Conservation (phyloP, 1,284 basidiomycete genomes). For the Sphagnurus paluster region DNA sequence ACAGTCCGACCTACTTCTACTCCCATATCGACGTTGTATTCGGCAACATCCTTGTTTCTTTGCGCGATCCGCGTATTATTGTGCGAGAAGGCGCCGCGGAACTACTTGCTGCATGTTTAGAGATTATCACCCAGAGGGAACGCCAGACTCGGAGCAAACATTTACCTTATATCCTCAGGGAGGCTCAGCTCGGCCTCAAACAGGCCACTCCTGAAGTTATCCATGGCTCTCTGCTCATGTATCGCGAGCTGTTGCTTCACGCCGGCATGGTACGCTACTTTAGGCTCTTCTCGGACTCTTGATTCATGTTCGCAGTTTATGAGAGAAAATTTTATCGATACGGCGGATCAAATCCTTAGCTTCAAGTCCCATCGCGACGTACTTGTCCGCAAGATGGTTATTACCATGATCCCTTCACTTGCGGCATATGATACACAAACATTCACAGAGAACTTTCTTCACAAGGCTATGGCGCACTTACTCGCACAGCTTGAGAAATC, state of each 20-base stretch:
- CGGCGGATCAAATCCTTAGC: constrained; percentile 88
- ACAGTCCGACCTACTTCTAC: constrained; percentile 85
- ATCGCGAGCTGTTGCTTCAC: constrained; percentile 89
- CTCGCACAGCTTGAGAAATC: constrained; percentile 88
- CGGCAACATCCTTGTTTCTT: constrained; percentile 87
- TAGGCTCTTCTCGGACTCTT: neutral
- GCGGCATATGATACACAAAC: constrained; percentile 93
- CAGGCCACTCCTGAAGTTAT: constrained; percentile 83
- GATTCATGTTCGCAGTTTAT: constrained; percentile 67
- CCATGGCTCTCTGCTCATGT: constrained; percentile 91
- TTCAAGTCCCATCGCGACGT: constrained; percentile 88
- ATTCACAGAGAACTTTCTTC: constrained; percentile 87
- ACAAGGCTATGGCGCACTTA: constrained; percentile 91
- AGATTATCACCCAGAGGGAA: constrained; percentile 78
- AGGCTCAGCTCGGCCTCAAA: constrained; percentile 87
- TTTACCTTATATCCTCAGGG: constrained; percentile 80
- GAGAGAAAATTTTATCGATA: constrained; percentile 87
- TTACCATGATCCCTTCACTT: constrained; percentile 90
- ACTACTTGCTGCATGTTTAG: constrained; percentile 85
- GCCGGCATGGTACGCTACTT: constrained; percentile 77
- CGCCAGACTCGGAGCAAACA: constrained; percentile 67
- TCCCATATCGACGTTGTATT: constrained; percentile 85
- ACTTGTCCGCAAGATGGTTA: constrained; percentile 89
- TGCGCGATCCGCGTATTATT: constrained; percentile 82
- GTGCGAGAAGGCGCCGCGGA: constrained; percentile 92